Evolutionary conservation across 371 early-diverging fungal genomes (phyloP).

Genomic region (Fennellomyces sp.): DNA sequence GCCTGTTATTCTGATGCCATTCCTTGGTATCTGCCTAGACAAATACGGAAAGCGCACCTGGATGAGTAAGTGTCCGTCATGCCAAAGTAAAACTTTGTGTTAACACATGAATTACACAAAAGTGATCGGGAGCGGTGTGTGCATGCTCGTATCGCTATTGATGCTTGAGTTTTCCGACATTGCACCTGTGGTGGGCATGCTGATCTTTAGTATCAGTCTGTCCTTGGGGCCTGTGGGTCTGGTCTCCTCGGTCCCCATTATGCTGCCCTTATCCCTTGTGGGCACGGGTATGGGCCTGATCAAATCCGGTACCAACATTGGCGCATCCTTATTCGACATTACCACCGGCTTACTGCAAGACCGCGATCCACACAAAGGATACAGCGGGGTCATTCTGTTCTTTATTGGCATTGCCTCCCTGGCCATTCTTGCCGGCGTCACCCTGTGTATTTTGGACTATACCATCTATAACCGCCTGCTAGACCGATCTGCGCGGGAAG

Average conservation of each 20-base stretch:
- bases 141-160: constrained; percentile 50
- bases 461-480: constrained; percentile 49
- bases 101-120: not conserved
- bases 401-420: constrained; percentile 50
- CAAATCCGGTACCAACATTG: constrained; percentile 70
- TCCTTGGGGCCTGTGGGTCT: constrained; percentile 70
- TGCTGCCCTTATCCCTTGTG: constrained; percentile 57
- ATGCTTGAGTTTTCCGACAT: constrained; percentile 57
- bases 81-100: not conserved
- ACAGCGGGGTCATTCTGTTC: constrained; percentile 58
- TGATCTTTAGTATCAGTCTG: constrained; percentile 66
- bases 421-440: constrained; percentile 42
- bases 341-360: constrained; percentile 69
- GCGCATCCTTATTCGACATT: constrained; percentile 68
- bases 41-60: constrained; percentile 61
- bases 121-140: constrained; percentile 53
- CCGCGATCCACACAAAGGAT: constrained; percentile 42
- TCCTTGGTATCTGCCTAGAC: constrained; percentile 68
- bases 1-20: constrained; percentile 70
- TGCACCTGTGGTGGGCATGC: constrained; percentile 61
- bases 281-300: constrained; percentile 76
- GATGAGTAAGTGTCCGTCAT: constrained; percentile 42
- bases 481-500: constrained; percentile 28
- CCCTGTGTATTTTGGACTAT: constrained; percentile 43
- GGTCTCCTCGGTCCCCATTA: constrained; percentile 67